phyloP scores from a whole-genome alignment of 176 grass and related monocot genomes.

The Oryza punctata region DNA sequence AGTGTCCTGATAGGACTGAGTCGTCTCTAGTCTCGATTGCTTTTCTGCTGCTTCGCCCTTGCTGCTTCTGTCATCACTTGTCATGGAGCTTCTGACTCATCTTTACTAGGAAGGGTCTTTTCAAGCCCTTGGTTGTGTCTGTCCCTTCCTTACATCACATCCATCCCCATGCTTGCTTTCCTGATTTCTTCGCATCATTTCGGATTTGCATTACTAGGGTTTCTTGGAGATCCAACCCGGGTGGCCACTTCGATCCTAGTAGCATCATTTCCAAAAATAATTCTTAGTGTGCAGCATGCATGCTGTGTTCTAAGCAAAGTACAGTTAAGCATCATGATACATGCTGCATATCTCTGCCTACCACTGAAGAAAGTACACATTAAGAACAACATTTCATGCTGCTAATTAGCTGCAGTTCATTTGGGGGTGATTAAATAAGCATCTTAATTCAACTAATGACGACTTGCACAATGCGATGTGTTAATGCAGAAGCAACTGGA shows the following conservation, averaged over 20 bases:
- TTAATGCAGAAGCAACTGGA: constrained; percentile 80
- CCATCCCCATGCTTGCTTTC: constrained; percentile 25
- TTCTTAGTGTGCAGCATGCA: constrained; percentile 38
- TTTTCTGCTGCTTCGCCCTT: constrained; percentile 45
- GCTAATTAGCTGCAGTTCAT: neutral
- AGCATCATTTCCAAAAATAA: constrained; percentile 66
- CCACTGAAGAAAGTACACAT: neutral
- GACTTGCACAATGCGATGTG: neutral
- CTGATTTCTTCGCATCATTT: neutral
- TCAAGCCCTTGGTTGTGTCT: constrained; percentile 62
- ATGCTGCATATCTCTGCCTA: neutral
- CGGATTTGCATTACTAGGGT: constrained; percentile 41
- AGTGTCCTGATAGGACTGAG: constrained; percentile 43
- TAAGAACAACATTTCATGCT: constrained; percentile 39
- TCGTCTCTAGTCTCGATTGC: constrained; percentile 48
- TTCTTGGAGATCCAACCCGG: constrained; percentile 34
- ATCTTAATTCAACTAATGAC: neutral
- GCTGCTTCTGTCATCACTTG: constrained; percentile 67
- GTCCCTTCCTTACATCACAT: constrained; percentile 55
- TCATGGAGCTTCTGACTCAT: constrained; percentile 55
- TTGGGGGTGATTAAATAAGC: neutral
- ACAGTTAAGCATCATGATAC: constrained; percentile 9
- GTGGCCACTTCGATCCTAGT: neutral
- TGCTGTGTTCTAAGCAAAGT: constrained; percentile 33
- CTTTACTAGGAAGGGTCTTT: constrained; percentile 94